A percentile compares a stretch with the other conserved stretches of the same genome.
Evolutionary conservation across 441 rosid species (phyloP).

Genomic region (Mallotus japonicus): DNA sequence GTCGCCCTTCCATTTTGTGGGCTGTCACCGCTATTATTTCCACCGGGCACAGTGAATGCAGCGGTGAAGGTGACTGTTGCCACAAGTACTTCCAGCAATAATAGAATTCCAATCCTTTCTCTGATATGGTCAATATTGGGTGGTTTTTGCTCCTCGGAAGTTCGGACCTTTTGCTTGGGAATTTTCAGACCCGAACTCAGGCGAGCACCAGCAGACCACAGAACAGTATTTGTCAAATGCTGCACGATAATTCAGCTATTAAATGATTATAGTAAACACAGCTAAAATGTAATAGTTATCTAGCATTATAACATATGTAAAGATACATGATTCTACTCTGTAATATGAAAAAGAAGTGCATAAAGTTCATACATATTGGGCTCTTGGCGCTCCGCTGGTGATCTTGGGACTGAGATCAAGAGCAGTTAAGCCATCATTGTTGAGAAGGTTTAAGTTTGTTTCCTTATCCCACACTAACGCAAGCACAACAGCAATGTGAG

Average conservation of each 20-base stretch:
- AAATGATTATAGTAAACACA: not conserved
- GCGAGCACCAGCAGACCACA: not conserved
- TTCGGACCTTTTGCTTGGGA: too few relatives aligned
- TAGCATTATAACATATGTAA: too few relatives aligned
- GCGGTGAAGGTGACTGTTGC: not conserved
- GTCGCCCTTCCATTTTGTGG: not conserved
- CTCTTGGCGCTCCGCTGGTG: not conserved
- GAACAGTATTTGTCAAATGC: not conserved
- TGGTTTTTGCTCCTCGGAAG: too few relatives aligned
- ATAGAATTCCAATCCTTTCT: not conserved
- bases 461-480: too few relatives aligned
- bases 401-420: not conserved
- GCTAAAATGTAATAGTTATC: too few relatives aligned
- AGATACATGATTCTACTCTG: too few relatives aligned
- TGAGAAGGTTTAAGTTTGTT: too few relatives aligned
- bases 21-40: not conserved
- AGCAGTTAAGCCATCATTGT: constrained; percentile 20
- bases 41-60: not conserved
- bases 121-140: too few relatives aligned
- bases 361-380: not conserved
- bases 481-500: too few relatives aligned
- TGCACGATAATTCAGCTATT: not conserved
- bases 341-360: too few relatives aligned
- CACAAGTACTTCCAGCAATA: not conserved
- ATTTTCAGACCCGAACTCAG: not conserved